Base-by-base conservation (phyloP, 176 grass and related monocot genomes). In the Secale cereale region DNA sequence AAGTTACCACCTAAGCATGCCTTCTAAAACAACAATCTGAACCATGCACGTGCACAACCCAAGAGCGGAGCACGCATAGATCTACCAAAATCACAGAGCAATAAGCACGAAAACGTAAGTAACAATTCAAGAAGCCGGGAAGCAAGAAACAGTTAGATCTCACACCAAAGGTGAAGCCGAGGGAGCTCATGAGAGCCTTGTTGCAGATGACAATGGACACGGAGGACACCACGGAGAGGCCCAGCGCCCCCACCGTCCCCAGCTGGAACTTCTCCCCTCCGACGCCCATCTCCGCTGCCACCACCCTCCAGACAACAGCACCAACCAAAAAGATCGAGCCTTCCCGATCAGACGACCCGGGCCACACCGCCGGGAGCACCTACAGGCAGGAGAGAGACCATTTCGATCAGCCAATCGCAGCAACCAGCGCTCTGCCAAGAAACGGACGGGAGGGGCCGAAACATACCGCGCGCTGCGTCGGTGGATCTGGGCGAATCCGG, bases 131-230 rank as follows among this genome's bases (percentile, higher is more conserved):
- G 37, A 70, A 80, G 67, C 15, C 11, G 31, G 3, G 69, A 74
- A 7, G 81, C 62, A 85, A 83, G 74, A 80, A 86, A 76, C 66
- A 29, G 85, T 82, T 46, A 89, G 92, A 94, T 94, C 86, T 91
- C 88, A 76, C 79, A 98, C 95, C 95, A 25, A 98, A 98, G 81
- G 86, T 98, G 82, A 98, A 98, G 72, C 95, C 95, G 36, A 98
- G 95, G 37, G 92, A 93, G 87, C 92, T 94, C 78, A 98, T 98
- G 70, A 98, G 87, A 48, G 95, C 95, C 92, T 98, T 98, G 89
- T 98, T 98, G 82, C 95, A 98, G 65, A 98, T 98, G 70, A 98
- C 95, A 81, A 98, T 98, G 67, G 95, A 98, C 68, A 98, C 95
- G 50, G 95, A 98, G 31, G 95, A 98, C 54, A 98, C 95, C 77